A percentile compares a stretch with the other conserved stretches of the same genome.
Evolutionary conservation across 192 early-diverging fungal genomes (phyloP).

Genomic region (Entomortierella parvispora): DNA sequence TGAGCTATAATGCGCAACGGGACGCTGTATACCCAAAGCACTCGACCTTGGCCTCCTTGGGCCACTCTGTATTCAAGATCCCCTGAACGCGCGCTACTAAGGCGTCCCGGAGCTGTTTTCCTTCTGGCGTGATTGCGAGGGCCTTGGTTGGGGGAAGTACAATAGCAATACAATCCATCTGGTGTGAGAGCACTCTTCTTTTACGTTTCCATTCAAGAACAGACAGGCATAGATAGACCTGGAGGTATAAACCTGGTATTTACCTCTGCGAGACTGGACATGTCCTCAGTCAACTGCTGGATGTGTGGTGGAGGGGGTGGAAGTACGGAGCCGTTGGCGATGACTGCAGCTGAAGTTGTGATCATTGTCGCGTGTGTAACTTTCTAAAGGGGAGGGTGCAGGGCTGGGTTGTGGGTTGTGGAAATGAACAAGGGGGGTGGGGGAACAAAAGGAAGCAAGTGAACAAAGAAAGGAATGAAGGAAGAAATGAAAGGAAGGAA

Average conservation of each 20-base stretch:
- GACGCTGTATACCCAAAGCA: constrained; percentile 25
- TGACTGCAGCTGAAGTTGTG: constrained; percentile 29
- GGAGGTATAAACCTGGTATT: no score
- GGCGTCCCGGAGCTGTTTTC: constrained; percentile 37
- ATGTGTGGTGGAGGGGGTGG: constrained; percentile 11
- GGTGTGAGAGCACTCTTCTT: not conserved
- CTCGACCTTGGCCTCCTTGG: constrained; percentile 46
- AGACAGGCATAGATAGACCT: not conserved
- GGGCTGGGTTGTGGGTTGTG: not conserved
- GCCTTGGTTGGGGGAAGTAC: constrained; percentile 9
- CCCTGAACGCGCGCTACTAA: constrained; percentile 43
- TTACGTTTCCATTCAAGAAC: not conserved
- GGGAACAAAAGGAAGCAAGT: not conserved
- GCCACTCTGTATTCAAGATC: constrained; percentile 49
- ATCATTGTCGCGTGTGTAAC: constrained; percentile 19
- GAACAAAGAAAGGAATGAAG: not conserved
- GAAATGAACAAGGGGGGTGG: not conserved
- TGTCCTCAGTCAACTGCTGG: constrained; percentile 40
- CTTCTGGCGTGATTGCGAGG: constrained; percentile 24
- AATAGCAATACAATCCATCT: no score
- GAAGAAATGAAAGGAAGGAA: not conserved
- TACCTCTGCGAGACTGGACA: constrained; percentile 31
- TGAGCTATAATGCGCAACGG: not conserved
- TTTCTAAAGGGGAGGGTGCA: not conserved
- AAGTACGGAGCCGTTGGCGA: not conserved